These are phyloP conservation scores for Candida nitratophila DNA, from an alignment of 805 yeast genomes.

Conservation along the genomic window DNA sequence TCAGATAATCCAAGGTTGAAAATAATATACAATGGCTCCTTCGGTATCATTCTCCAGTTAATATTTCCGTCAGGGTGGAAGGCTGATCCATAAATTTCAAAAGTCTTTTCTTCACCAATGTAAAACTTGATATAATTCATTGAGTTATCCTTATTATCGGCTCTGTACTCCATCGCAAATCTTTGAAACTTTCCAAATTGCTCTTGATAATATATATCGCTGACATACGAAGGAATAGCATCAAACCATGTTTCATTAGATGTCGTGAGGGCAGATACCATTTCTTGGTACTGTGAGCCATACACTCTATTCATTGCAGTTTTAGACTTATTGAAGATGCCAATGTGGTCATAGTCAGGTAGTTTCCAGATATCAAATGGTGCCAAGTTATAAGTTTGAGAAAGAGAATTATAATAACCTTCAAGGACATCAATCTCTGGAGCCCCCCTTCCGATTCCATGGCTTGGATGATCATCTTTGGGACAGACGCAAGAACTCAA, in stretches of 20 bases:
- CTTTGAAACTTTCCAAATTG: slow-evolving; percentile 21
- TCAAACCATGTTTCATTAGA: slow-evolving; percentile 78
- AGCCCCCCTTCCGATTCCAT: slow-evolving; percentile 87
- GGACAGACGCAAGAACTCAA: slow-evolving; percentile 72
- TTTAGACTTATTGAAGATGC: slow-evolving; percentile 57
- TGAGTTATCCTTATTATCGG: slow-evolving; percentile 13
- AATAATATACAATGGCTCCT: slow-evolving; percentile 80
- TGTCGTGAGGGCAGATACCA: slow-evolving; percentile 76
- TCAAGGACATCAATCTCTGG: slow-evolving; percentile 93
- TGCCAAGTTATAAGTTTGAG: slow-evolving; percentile 90
- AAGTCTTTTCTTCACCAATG: slow-evolving; percentile 23
- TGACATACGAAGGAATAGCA: background rate
- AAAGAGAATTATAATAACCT: slow-evolving; percentile 74
- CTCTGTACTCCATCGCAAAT: slow-evolving; percentile 29
- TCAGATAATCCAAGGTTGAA: slow-evolving; percentile 76
- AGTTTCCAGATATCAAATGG: slow-evolving; percentile 93
- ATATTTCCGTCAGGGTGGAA: slow-evolving; percentile 43
- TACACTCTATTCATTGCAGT: slow-evolving; percentile 82
- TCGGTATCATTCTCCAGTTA: slow-evolving; percentile 66
- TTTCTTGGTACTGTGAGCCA: slow-evolving; percentile 94
- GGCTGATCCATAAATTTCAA: slow-evolving; percentile 25
- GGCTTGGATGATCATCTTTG: slow-evolving; percentile 82
- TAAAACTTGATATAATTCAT: slow-evolving; percentile 30
- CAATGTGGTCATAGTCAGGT: slow-evolving; percentile 80
- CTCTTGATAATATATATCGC: slow-evolving; percentile 1